Evolutionary conservation across 2,329 filamentous ascomycete species (phyloP).

Genomic region (Zarea fungicola): DNA sequence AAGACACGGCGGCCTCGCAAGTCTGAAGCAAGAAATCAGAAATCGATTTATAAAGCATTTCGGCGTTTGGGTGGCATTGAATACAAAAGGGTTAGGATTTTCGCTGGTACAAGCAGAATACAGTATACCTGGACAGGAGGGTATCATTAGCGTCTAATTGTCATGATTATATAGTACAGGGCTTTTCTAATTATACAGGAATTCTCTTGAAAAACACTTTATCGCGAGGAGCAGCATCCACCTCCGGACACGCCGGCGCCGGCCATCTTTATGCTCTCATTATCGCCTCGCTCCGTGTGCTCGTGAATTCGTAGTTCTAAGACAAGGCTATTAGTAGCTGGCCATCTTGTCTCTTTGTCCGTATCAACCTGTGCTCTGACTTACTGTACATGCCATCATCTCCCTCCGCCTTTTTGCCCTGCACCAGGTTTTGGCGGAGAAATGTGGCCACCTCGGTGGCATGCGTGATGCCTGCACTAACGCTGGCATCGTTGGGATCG

Average conservation of each 20-base stretch:
- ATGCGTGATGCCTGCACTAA: conserved; percentile 63
- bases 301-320: conserved; percentile 84
- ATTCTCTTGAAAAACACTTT: conserved; percentile 5
- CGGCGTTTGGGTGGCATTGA: conserved; percentile 23
- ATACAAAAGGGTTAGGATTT: conserved; percentile 14
- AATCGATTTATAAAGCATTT: conserved; percentile 20
- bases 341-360: neutral
- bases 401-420: conserved; percentile 56
- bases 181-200: conserved; percentile 13
- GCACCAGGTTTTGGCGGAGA: conserved; percentile 78
- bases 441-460: conserved; percentile 80
- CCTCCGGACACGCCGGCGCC: conserved; percentile 29
- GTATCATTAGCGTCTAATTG: conserved; percentile 24
- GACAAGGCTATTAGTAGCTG: neutral
- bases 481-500: conserved; percentile 51
- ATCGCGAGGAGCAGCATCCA: conserved; percentile 26
- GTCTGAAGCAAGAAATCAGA: no score
- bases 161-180: conserved; percentile 14
- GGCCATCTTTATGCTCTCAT: conserved; percentile 76
- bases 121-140: conserved; percentile 15
- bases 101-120: neutral
- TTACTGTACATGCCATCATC: conserved; percentile 53
- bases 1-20: conserved; percentile 29
- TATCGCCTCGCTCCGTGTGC: conserved; percentile 86
- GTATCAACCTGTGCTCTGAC: conserved; percentile 25